Conservation (phyloP, 108 stramenopile species). For the Discostella stelligeroides region DNA sequence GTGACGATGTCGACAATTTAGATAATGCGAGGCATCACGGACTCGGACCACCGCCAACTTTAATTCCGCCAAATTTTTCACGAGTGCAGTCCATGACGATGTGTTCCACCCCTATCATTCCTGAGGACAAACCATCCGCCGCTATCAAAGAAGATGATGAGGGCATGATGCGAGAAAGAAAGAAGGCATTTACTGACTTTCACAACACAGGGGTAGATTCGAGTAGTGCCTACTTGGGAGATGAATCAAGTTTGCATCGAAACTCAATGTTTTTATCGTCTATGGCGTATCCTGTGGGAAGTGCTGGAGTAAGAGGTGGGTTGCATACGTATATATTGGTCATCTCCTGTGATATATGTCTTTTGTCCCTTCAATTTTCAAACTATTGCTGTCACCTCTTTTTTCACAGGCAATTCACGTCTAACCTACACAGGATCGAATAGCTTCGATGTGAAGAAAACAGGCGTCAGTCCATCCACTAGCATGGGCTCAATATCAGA, state of each 20-base stretch:
- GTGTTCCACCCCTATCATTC: slow-evolving; percentile 32
- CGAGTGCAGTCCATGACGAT: slow-evolving; percentile 32
- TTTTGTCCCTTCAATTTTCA: no score
- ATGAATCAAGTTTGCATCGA: slow-evolving; percentile 58
- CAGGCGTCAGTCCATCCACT: slow-evolving; percentile 31
- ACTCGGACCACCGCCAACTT: slow-evolving; percentile 5
- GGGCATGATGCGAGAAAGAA: slow-evolving; percentile 50
- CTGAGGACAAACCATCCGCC: slow-evolving; percentile 26
- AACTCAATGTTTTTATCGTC: slow-evolving; percentile 41
- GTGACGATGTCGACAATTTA: not conserved
- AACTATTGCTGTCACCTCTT: not conserved
- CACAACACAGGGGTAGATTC: slow-evolving; percentile 79
- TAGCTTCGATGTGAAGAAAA: slow-evolving; percentile 37
- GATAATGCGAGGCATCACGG: slow-evolving; percentile 24
- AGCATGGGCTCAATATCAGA: slow-evolving; percentile 18
- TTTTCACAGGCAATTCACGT: slow-evolving; percentile 9
- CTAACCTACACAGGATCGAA: slow-evolving; percentile 24
- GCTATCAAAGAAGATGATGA: slow-evolving; percentile 27
- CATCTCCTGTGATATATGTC: not conserved
- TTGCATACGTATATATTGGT: not conserved
- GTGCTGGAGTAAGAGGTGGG: slow-evolving; percentile 39
- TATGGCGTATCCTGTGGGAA: slow-evolving; percentile 39
- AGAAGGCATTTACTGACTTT: slow-evolving; percentile 80
- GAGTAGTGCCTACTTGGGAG: slow-evolving; percentile 74
- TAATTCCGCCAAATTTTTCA: slow-evolving; percentile 7